Evolutionary conservation across 2,329 filamentous ascomycete species (phyloP).

Genomic region (Eurotiales sp.): DNA sequence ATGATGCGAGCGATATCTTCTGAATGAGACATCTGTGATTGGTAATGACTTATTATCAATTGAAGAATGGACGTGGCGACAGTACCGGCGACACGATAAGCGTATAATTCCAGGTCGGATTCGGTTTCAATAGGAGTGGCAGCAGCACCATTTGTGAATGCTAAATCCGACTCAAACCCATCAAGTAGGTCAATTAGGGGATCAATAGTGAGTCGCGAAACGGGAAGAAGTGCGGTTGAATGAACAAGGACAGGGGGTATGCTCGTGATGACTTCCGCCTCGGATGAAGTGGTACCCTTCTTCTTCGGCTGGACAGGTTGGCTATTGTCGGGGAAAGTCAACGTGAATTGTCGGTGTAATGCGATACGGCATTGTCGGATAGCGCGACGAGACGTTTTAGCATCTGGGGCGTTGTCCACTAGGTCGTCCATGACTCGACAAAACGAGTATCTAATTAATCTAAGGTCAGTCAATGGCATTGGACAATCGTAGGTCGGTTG

Average conservation of each 20-base stretch:
- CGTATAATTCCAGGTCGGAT: constrained; percentile 59
- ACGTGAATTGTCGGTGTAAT: constrained; percentile 1
- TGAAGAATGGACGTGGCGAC: constrained; percentile 66
- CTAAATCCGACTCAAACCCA: constrained; percentile 66
- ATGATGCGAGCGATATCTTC: constrained; percentile 12
- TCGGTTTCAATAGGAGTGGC: constrained; percentile 58
- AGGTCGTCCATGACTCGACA: constrained; percentile 71
- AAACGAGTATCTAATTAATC: constrained; percentile 62
- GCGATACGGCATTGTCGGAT: constrained; percentile 1
- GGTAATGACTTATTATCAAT: constrained; percentile 60
- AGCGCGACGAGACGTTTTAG: neutral
- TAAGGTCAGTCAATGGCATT: constrained; percentile 13
- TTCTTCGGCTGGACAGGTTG: neutral
- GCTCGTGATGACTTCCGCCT: neutral
- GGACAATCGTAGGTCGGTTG: neutral
- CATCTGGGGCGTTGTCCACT: constrained; percentile 60
- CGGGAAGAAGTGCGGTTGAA: constrained; percentile 57
- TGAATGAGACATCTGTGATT: constrained; percentile 16
- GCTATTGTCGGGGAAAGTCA: constrained; percentile 6
- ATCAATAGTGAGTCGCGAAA: constrained; percentile 51
- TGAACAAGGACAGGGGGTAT: neutral
- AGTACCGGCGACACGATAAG: constrained; percentile 66
- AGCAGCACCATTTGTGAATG: constrained; percentile 41
- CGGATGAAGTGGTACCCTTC: neutral
- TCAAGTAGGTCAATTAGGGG: constrained; percentile 63